Percentiles rank a stretch among this genome's conserved stretches.
Evolutionary conservation across 305 asterid genomes (phyloP).

Genomic region (Fraxinus albicans): DNA sequence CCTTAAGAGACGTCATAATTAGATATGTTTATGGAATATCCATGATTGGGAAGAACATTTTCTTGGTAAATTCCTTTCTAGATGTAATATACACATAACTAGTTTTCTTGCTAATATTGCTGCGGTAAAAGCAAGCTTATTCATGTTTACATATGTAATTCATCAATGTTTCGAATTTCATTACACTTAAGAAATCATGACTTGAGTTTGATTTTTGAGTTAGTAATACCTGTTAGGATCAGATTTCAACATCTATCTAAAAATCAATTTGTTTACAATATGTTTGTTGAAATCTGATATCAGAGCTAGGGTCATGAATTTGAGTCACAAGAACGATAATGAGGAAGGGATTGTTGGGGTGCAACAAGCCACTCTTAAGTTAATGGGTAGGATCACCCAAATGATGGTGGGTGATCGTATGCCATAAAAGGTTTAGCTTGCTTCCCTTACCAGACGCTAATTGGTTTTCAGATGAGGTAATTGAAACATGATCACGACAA

Average conservation of each 20-base stretch:
- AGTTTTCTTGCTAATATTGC: background rate
- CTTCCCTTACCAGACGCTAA: background rate
- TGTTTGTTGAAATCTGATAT: background rate
- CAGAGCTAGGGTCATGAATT: background rate
- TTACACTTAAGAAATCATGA: background rate
- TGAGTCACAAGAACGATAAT: background rate
- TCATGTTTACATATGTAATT: background rate
- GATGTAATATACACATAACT: background rate
- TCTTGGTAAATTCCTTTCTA: background rate
- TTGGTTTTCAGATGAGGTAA: background rate
- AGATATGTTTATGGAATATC: background rate
- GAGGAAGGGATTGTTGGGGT: background rate
- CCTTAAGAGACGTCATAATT: background rate
- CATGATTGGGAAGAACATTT: background rate
- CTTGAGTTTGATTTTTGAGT: background rate
- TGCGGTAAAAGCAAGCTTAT: background rate
- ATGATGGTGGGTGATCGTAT: background rate
- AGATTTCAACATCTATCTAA: background rate
- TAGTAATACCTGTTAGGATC: background rate
- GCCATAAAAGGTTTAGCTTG: background rate
- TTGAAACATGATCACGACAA: background rate
- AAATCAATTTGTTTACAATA: background rate
- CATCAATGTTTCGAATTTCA: background rate
- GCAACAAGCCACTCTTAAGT: background rate
- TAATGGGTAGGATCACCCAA: background rate